Evolutionary conservation across 1,284 basidiomycete genomes (phyloP).

Genomic region (Tilletia walkeri): DNA sequence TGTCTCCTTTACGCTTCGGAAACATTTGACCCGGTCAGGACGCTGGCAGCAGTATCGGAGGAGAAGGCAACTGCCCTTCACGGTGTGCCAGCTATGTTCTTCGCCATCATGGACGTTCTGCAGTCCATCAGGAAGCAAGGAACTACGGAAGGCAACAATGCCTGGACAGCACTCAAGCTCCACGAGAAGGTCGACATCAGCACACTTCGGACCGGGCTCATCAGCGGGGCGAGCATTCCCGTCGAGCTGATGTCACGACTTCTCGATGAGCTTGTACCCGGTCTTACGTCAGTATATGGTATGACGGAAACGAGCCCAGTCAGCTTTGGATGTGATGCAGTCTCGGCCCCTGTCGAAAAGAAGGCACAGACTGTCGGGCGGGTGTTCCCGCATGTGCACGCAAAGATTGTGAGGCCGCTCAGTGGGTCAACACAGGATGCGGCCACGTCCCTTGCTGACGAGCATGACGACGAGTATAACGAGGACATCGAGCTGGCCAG

Average conservation of each 20-base stretch:
- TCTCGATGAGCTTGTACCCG: slow-evolving; percentile 60
- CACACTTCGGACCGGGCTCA: slow-evolving; percentile 69
- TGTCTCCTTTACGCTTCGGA: slow-evolving; percentile 73
- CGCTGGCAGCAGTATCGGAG: slow-evolving; percentile 66
- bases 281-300: slow-evolving; percentile 67
- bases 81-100: slow-evolving; percentile 80
- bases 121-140: slow-evolving; percentile 59
- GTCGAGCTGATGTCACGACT: slow-evolving; percentile 68
- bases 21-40: slow-evolving; percentile 66
- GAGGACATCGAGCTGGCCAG: slow-evolving; percentile 31
- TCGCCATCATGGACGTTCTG: slow-evolving; percentile 64
- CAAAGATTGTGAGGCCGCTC: slow-evolving; percentile 66
- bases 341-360: background rate
- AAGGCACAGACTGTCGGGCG: slow-evolving; percentile 70
- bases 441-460: slow-evolving; percentile 59
- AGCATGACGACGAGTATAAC: slow-evolving; percentile 66
- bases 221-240: slow-evolving; percentile 73
- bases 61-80: slow-evolving; percentile 75
- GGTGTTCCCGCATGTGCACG: slow-evolving; percentile 72
- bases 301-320: slow-evolving; percentile 65
- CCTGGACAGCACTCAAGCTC: background rate
- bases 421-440: background rate
- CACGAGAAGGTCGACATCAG: slow-evolving; percentile 35
- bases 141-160: background rate
- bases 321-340: slow-evolving; percentile 65